Conservation (phyloP, 805 yeast species). For the Pichia insulana region DNA sequence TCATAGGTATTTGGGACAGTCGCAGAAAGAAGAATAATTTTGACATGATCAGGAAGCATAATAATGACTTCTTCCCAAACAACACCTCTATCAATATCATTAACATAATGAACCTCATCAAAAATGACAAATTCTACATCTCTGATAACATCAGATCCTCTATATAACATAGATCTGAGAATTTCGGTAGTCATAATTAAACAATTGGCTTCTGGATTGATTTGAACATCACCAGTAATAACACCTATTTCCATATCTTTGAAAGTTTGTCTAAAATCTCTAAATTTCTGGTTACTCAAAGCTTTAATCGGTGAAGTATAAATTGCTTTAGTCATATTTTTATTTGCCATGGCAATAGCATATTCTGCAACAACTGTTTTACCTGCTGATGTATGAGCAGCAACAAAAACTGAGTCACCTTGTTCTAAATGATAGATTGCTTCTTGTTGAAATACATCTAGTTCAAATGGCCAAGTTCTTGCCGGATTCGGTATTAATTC, state of each 20-base stretch:
- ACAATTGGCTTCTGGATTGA: constrained; percentile 97
- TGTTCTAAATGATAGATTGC: constrained; percentile 94
- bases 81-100: constrained; percentile 96
- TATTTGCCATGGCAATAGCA: constrained; percentile 92
- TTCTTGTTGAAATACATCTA: constrained; percentile 93
- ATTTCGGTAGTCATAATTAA: constrained; percentile 98
- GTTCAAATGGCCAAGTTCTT: constrained; percentile 85
- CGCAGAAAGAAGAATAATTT: constrained; percentile 88
- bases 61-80: constrained; percentile 99
- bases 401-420: constrained; percentile 97
- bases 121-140: constrained; percentile 98
- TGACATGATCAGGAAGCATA: constrained; percentile 90
- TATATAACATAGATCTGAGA: constrained; percentile 88
- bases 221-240: constrained; percentile 98
- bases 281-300: constrained; percentile 84
- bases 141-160: constrained; percentile 97
- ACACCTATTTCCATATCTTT: constrained; percentile 87
- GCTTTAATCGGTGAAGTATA: constrained; percentile 97
- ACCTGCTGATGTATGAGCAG: constrained; percentile 98
- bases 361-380: constrained; percentile 97
- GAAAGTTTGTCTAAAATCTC: constrained; percentile 90
- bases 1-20: constrained; percentile 98
- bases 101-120: constrained; percentile 97
- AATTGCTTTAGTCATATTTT: constrained; percentile 94
- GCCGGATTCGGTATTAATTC: constrained; percentile 93